phyloP scores from a whole-genome alignment of 371 early-diverging fungal genomes.

The Circinella umbellata region DNA sequence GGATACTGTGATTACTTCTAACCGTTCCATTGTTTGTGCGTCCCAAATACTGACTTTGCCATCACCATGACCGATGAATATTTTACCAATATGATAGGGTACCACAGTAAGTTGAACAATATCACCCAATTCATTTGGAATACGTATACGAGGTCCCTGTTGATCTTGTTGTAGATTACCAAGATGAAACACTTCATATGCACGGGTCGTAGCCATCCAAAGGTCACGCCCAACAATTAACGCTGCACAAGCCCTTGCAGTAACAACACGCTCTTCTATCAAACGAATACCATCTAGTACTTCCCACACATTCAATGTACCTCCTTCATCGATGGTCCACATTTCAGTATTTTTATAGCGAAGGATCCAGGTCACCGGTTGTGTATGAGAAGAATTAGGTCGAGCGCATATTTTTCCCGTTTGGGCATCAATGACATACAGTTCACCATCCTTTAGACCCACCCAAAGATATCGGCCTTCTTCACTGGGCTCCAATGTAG shows the following conservation, averaged over 20 bases:
- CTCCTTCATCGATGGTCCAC: constrained; percentile 81
- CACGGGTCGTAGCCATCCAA: constrained; percentile 49
- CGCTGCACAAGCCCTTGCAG: constrained; percentile 32
- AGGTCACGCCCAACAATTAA: constrained; percentile 54
- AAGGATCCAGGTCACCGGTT: constrained; percentile 68
- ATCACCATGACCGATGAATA: constrained; percentile 81
- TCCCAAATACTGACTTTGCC: constrained; percentile 83
- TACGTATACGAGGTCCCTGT: constrained; percentile 25
- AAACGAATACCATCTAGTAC: constrained; percentile 32
- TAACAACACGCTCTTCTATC: constrained; percentile 4
- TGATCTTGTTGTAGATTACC: constrained; percentile 29
- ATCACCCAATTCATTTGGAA: constrained; percentile 61
- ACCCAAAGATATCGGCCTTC: constrained; percentile 72
- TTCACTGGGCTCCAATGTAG: constrained; percentile 41
- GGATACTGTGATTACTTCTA: constrained; percentile 59
- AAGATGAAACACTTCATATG: constrained; percentile 25
- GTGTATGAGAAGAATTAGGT: constrained; percentile 57
- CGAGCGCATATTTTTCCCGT: constrained; percentile 55
- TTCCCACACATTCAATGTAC: constrained; percentile 74
- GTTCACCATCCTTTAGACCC: constrained; percentile 64
- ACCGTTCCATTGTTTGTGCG: constrained; percentile 44
- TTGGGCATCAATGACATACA: constrained; percentile 60
- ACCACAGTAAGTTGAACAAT: constrained; percentile 64
- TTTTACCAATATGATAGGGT: constrained; percentile 46
- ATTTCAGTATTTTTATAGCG: constrained; percentile 58